Base-by-base conservation (phyloP, 2,329 filamentous ascomycete species). In the Xylariaceae sp. region DNA sequence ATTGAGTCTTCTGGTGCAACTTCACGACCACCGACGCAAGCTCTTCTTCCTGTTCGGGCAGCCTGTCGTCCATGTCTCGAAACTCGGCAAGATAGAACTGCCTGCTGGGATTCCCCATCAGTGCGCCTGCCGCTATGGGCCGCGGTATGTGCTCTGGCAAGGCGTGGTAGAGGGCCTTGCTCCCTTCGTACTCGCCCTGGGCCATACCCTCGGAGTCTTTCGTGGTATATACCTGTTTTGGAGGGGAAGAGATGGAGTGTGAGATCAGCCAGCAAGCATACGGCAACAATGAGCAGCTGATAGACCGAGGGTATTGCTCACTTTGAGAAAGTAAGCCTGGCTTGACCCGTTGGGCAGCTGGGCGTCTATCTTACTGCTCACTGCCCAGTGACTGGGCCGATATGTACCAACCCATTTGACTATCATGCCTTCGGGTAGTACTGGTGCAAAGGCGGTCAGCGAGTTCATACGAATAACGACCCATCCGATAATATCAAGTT, bases 171-270 rank as follows among this genome's bases (percentile, higher is more conserved):
- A 26, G 13, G 13, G 14, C 29, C 29, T 31, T 31, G 19, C 32
- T 34, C 4, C 32, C 36, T 38, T 38, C 27, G 13, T 23, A n/a
- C 15, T 38, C 36, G 2, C 36, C 36, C 6, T 23, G 13, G 3
- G 29, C 36, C 36, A 38, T 38, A 47, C 52, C 48, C 59, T 62
- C 15, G 27, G 36, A 27, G 6, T 14, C 21, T 21, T 31, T 29
- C 12, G 26, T 13, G 11, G 14, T 38, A 18, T 38, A 38, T 15
- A 38, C 36, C 36, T 38, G 21, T n/a, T 13, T n/a, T n/a, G n/a
- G n/a, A n/a, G n/a, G n/a, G n/a, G n/a, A n/a, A n/a, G n/a, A n/a
- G n/a, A n/a, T n/a, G n/a, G n/a, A n/a, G n/a, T n/a, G n/a, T n/a
- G n/a, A n/a, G n/a, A n/a, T n/a, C n/a, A n/a, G n/a, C n/a, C n/a